phyloP scores from a whole-genome alignment of 345 rosid species.

The Garcia nutans region DNA sequence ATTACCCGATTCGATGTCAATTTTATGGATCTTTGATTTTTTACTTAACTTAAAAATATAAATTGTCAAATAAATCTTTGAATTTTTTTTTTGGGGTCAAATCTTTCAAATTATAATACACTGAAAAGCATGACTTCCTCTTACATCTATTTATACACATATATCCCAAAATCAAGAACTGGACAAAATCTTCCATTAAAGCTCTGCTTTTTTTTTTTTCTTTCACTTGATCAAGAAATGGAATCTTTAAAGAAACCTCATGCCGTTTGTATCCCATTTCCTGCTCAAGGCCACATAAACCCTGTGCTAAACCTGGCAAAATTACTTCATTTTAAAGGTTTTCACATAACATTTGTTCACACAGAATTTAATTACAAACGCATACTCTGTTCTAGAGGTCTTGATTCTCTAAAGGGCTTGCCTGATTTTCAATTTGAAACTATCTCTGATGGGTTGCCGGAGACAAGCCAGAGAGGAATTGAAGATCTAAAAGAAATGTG shows the following conservation, averaged over 20 bases:
- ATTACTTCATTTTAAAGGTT: conserved; percentile 2
- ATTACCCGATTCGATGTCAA: no score
- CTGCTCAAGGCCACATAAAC: conserved; percentile 13
- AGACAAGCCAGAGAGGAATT: not conserved
- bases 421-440: conserved; percentile 1
- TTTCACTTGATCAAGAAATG: not conserved
- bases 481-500: not conserved
- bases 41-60: no score
- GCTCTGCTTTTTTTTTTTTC: not conserved
- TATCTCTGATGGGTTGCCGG: conserved; percentile 1
- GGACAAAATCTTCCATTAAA: not conserved
- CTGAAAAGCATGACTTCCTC: no score
- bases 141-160: no score
- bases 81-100: no score
- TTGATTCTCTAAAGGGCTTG: not conserved
- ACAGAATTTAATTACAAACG: not conserved
- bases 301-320: conserved; percentile 21
- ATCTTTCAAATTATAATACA: no score
- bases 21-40: no score
- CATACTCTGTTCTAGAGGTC: not conserved
- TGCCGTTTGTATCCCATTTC: conserved; percentile 3
- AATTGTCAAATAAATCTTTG: no score
- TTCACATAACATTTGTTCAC: conserved; percentile 11
- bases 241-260: not conserved
- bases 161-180: no score